Conservation (phyloP, 2,329 filamentous ascomycete species). For the Neofusicoccum parvum region DNA sequence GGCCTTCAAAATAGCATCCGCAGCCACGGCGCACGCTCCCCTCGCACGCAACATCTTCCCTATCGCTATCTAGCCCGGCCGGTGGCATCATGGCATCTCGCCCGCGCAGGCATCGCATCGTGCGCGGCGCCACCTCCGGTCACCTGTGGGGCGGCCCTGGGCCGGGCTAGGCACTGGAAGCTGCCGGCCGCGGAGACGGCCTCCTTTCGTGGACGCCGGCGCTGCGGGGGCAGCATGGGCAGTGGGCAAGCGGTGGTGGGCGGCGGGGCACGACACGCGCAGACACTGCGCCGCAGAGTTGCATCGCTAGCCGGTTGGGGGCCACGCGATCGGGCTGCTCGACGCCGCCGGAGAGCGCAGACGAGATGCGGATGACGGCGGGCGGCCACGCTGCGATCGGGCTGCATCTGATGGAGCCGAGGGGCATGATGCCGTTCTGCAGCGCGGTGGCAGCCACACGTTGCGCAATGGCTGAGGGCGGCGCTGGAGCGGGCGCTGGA, state of each 20-base stretch:
- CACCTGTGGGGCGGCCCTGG: background rate
- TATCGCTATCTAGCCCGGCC: too few relatives aligned
- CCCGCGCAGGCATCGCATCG: background rate
- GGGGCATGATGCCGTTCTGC: background rate
- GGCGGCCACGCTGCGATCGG: background rate
- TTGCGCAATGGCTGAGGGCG: background rate
- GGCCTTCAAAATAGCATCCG: too few relatives aligned
- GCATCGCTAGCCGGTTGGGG: conserved; percentile 1
- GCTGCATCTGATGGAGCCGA: conserved; percentile 9
- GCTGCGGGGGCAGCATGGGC: background rate
- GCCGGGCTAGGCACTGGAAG: background rate
- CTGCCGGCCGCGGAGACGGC: conserved; percentile 4
- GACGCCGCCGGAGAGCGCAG: background rate
- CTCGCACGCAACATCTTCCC: too few relatives aligned
- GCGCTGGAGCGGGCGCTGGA: background rate
- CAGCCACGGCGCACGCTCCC: too few relatives aligned
- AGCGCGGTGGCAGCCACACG: background rate
- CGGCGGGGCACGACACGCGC: background rate
- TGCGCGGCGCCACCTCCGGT: background rate
- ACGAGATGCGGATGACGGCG: background rate
- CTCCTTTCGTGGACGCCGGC: background rate
- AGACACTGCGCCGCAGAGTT: conserved; percentile 8
- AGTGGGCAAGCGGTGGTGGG: background rate
- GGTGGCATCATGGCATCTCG: background rate
- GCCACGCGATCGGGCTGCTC: background rate